Percentiles rank a stretch among this genome's conserved stretches.
phyloP scores from a whole-genome alignment of 1,284 basidiomycete genomes.

The Apiotrichum gracile region DNA sequence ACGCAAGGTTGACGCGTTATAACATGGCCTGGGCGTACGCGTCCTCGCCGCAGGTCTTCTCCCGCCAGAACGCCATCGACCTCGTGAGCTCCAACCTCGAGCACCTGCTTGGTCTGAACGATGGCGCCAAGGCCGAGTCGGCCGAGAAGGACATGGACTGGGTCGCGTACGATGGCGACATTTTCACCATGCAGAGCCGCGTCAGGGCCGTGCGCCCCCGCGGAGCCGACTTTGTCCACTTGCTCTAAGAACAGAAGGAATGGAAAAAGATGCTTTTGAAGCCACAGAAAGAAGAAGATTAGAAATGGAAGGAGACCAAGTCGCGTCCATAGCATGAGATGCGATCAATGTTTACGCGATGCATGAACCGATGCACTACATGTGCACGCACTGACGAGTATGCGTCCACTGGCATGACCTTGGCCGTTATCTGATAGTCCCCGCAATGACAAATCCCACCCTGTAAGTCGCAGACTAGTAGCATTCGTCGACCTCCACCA shows the following conservation, averaged over 20 bases:
- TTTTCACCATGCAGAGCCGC: slow-evolving; percentile 29
- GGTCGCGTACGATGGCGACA: slow-evolving; percentile 57
- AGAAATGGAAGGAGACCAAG: not conserved
- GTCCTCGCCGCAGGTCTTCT: slow-evolving; percentile 50
- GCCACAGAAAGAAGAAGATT: not conserved
- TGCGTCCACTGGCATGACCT: no score
- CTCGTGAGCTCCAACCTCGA: slow-evolving; percentile 62
- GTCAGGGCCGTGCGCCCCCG: slow-evolving; percentile 32
- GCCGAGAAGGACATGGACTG: slow-evolving; percentile 50
- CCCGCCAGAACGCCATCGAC: slow-evolving; percentile 55
- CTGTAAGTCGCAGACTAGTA: no score
- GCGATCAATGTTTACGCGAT: no score
- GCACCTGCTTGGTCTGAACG: slow-evolving; percentile 57
- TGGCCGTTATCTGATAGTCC: no score
- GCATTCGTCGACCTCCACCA: no score
- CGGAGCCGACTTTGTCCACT: slow-evolving; percentile 20
- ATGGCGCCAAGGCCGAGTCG: not conserved
- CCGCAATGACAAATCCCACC: no score
- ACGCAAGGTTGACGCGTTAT: slow-evolving; percentile 62
- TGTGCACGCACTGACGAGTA: no score
- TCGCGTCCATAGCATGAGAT: no score
- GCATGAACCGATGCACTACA: no score
- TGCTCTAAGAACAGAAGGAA: no score
- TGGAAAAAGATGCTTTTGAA: no score
- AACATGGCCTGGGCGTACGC: slow-evolving; percentile 61